Percentiles rank a stretch among this genome's conserved stretches.
phyloP scores from a whole-genome alignment of 768 basidiomycete species.

The Tephrocybe rancida region DNA sequence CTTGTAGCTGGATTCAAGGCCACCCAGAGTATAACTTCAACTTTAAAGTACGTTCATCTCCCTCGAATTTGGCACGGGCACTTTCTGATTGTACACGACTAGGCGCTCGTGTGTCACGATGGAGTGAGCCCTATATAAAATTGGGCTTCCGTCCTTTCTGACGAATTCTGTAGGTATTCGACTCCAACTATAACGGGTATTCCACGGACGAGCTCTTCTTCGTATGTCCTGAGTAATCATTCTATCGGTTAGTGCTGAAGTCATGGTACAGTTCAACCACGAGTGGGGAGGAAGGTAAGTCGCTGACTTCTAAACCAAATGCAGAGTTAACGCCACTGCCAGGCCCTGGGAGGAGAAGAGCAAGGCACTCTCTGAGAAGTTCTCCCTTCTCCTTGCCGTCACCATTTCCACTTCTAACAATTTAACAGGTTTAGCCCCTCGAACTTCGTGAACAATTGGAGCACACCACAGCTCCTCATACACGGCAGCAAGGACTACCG shows the following conservation, averaged over 20 bases:
- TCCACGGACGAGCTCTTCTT: slow-evolving; percentile 93
- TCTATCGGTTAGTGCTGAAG: not conserved
- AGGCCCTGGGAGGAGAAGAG: slow-evolving; percentile 72
- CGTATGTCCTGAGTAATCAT: slow-evolving; percentile 42
- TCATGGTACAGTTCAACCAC: slow-evolving; percentile 66
- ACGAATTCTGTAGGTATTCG: slow-evolving; percentile 57
- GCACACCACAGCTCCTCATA: slow-evolving; percentile 81
- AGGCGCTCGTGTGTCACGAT: slow-evolving; percentile 88
- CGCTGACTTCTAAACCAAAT: not conserved
- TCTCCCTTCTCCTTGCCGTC: slow-evolving; percentile 16
- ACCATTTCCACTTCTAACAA: not conserved
- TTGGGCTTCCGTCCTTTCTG: not conserved
- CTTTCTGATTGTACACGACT: slow-evolving; percentile 2
- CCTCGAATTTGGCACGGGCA: not conserved
- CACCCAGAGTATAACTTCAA: slow-evolving; percentile 86
- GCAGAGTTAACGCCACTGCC: not conserved
- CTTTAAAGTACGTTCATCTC: slow-evolving; percentile 62
- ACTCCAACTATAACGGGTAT: slow-evolving; percentile 78
- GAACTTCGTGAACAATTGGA: slow-evolving; percentile 84
- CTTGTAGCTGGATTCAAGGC: slow-evolving; percentile 87
- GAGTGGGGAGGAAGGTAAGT: slow-evolving; percentile 73
- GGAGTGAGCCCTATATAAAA: slow-evolving; percentile 53
- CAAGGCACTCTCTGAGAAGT: slow-evolving; percentile 60
- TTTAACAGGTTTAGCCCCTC: slow-evolving; percentile 68
- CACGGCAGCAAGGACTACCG: slow-evolving; percentile 91